phyloP scores from a whole-genome alignment of 352 stramenopile genomes.

The Blastocystis sp. region DNA sequence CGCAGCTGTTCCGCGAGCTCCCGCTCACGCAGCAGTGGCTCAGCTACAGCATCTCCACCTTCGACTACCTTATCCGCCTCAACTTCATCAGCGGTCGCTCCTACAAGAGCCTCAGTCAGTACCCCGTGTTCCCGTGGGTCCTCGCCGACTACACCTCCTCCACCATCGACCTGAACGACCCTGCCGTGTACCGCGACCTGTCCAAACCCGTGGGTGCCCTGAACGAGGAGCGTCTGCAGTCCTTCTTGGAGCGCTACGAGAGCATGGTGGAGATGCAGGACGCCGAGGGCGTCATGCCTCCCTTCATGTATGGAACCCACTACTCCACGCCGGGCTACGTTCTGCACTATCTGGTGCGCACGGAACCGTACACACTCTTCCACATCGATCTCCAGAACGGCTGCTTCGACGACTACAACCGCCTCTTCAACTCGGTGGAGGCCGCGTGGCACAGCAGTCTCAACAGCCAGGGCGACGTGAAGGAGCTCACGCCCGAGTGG shows the following conservation, averaged over 20 bases:
- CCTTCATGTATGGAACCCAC: slow-evolving; percentile 86
- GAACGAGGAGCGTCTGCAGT: slow-evolving; percentile 78
- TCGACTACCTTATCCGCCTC: slow-evolving; percentile 92
- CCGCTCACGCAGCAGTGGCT: slow-evolving; percentile 14
- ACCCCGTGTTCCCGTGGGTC: slow-evolving; percentile 96
- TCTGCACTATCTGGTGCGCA: slow-evolving; percentile 89
- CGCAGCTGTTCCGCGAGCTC: not conserved
- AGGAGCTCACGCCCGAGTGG: slow-evolving; percentile 95
- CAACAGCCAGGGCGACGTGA: slow-evolving; percentile 90
- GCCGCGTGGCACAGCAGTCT: slow-evolving; percentile 85
- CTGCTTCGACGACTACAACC: slow-evolving; percentile 92
- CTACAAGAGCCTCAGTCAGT: slow-evolving; percentile 95
- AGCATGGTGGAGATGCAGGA: slow-evolving; percentile 72
- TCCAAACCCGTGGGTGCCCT: slow-evolving; percentile 93
- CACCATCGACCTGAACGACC: slow-evolving; percentile 87
- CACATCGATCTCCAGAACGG: slow-evolving; percentile 88
- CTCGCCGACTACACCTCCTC: slow-evolving; percentile 88
- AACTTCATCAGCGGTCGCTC: slow-evolving; percentile 90
- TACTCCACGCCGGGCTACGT: slow-evolving; percentile 92
- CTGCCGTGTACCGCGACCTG: slow-evolving; percentile 86
- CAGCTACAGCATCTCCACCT: slow-evolving; percentile 79
- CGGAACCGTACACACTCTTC: slow-evolving; percentile 89
- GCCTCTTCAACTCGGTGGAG: slow-evolving; percentile 88
- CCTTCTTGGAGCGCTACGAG: slow-evolving; percentile 80
- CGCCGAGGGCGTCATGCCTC: slow-evolving; percentile 76